Evolutionary conservation across 108 stramenopile genomes (phyloP).

Genomic region (Schizochytrium sp.): DNA sequence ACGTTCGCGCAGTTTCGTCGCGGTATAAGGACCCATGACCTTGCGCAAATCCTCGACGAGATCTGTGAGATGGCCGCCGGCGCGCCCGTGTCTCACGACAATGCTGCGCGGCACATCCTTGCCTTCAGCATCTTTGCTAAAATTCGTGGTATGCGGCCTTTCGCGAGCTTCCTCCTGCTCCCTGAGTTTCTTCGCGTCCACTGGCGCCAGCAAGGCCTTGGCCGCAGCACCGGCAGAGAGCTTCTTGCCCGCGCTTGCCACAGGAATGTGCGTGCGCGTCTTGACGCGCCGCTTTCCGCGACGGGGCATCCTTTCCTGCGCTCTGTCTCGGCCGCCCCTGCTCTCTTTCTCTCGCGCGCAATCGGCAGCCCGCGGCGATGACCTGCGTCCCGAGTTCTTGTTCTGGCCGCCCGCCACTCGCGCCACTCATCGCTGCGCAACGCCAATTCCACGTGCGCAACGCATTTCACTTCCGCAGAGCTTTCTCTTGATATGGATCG

Average conservation of each 20-base stretch:
- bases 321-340: not conserved
- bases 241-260: not conserved
- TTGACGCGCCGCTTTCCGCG: not conserved
- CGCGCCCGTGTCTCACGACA: slow-evolving; percentile 36
- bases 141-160: not conserved
- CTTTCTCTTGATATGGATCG: no score
- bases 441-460: no score
- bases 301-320: not conserved
- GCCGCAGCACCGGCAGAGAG: not conserved
- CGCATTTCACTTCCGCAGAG: no score
- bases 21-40: slow-evolving; percentile 92
- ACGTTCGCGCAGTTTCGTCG: slow-evolving; percentile 77
- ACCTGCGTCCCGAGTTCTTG: not conserved
- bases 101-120: slow-evolving; percentile 38
- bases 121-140: not conserved
- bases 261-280: not conserved
- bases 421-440: not conserved
- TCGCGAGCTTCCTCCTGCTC: not conserved
- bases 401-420: not conserved
- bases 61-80: slow-evolving; percentile 47
- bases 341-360: no score
- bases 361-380: not conserved
- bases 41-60: slow-evolving; percentile 77
- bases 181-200: not conserved
- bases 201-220: not conserved